These are phyloP conservation scores for Calocybe cyanea DNA, from an alignment of 768 basidiomycete species.

Conservation along the genomic window DNA sequence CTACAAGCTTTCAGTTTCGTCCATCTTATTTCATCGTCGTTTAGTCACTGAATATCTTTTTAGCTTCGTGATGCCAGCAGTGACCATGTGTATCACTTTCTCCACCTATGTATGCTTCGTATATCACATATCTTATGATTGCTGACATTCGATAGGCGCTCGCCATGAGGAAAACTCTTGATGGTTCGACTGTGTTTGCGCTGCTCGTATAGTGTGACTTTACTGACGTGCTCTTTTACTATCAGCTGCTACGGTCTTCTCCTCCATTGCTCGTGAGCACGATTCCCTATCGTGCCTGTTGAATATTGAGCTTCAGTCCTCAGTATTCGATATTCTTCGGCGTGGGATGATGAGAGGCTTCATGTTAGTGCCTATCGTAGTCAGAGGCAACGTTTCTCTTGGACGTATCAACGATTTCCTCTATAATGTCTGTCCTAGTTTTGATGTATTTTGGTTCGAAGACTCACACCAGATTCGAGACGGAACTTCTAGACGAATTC, in stretches of 20 bases:
- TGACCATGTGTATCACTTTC: slow-evolving; percentile 65
- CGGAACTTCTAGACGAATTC: slow-evolving; percentile 45
- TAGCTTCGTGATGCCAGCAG: slow-evolving; percentile 55
- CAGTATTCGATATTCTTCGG: slow-evolving; percentile 60
- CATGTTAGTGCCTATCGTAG: slow-evolving; percentile 18
- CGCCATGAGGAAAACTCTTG: slow-evolving; percentile 10
- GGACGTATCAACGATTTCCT: slow-evolving; percentile 45
- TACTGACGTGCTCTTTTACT: background rate
- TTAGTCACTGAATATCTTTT: background rate
- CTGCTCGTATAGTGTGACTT: background rate
- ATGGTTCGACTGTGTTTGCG: slow-evolving; percentile 3
- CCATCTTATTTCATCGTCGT: background rate
- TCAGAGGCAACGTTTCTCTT: slow-evolving; percentile 56
- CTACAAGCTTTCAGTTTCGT: slow-evolving; percentile 38
- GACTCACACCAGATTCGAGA: slow-evolving; percentile 19
- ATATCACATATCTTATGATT: background rate
- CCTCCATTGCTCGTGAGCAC: slow-evolving; percentile 13
- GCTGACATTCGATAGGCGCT: slow-evolving; percentile 5
- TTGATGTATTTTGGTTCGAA: background rate
- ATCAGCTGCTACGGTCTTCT: slow-evolving; percentile 14
- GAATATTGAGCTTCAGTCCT: too few relatives aligned
- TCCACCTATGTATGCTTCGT: slow-evolving; percentile 32
- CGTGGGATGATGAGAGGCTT: slow-evolving; percentile 37
- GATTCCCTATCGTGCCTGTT: background rate
- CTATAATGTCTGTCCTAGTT: slow-evolving; percentile 23